Conservation (phyloP, 73 alveolate genomes). For the Stentor coeruleus region DNA sequence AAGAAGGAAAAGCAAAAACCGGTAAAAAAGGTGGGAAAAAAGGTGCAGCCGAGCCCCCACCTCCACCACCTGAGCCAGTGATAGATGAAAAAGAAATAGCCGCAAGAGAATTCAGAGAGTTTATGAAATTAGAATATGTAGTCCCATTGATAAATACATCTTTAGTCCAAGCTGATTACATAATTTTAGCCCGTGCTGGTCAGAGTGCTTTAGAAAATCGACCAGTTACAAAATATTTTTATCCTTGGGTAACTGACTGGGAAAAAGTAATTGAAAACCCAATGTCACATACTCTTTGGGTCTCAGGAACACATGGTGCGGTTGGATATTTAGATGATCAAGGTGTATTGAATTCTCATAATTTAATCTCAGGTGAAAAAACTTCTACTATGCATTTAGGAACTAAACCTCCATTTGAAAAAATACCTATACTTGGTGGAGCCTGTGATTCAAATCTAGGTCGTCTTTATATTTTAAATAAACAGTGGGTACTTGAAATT, state of each 20-base stretch:
- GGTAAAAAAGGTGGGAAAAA: not conserved
- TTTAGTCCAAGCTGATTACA: slow-evolving; percentile 41
- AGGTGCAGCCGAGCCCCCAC: slow-evolving; percentile 4
- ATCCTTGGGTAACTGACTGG: slow-evolving; percentile 41
- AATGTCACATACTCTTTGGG: slow-evolving; percentile 37
- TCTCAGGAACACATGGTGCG: slow-evolving; percentile 35
- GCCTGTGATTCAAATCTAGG: slow-evolving; percentile 45
- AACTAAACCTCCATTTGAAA: slow-evolving; percentile 56
- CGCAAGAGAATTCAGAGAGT: not conserved
- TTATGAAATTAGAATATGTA: not conserved
- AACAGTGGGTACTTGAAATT: slow-evolving; percentile 52
- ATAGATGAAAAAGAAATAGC: not conserved
- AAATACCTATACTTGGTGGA: slow-evolving; percentile 49
- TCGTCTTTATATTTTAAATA: slow-evolving; percentile 47
- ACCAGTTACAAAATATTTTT: slow-evolving; percentile 47
- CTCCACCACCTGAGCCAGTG: slow-evolving; percentile 15
- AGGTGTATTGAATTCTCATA: slow-evolving; percentile 37
- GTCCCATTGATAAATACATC: slow-evolving; percentile 15
- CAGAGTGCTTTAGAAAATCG: slow-evolving; percentile 41
- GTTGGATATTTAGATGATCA: slow-evolving; percentile 44
- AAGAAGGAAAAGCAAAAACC: slow-evolving; percentile 13
- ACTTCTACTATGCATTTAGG: slow-evolving; percentile 45
- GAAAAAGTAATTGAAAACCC: slow-evolving; percentile 35
- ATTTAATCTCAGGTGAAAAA: slow-evolving; percentile 35
- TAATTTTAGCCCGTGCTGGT: slow-evolving; percentile 43